Evolutionary conservation across 1,284 basidiomycete species (phyloP).

Genomic region (Quambalaria eucalypti): DNA sequence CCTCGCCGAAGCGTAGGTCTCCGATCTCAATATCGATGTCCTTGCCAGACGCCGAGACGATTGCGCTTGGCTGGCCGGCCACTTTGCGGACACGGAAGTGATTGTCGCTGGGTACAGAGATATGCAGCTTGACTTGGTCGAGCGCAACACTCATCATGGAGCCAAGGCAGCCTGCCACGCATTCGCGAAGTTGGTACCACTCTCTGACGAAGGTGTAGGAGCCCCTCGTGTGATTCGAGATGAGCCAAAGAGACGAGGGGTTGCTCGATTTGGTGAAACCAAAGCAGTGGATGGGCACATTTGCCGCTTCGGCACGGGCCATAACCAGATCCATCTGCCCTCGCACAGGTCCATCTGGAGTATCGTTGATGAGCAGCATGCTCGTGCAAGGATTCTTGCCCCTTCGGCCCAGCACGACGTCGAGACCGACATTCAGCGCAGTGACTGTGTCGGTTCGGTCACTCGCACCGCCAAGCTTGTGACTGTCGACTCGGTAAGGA

Average conservation of each 20-base stretch:
- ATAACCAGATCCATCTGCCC: constrained; percentile 97
- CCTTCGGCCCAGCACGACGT: constrained; percentile 86
- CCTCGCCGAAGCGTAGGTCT: constrained; percentile 52
- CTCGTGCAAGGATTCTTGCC: constrained; percentile 77
- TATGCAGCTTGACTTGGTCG: constrained; percentile 33
- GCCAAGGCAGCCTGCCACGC: constrained; percentile 35
- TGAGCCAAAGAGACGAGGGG: constrained; percentile 93
- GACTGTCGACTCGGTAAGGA: constrained; percentile 31
- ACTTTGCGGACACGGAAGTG: constrained; percentile 37
- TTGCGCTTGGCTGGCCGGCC: constrained; percentile 24
- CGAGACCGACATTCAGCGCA: constrained; percentile 52
- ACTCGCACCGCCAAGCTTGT: constrained; percentile 26
- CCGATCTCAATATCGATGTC: constrained; percentile 92
- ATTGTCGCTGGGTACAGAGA: constrained; percentile 35
- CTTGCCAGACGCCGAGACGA: constrained; percentile 75
- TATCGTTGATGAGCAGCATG: constrained; percentile 85
- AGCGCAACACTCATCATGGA: constrained; percentile 38
- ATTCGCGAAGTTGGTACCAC: constrained; percentile 41
- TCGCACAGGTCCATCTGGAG: constrained; percentile 76
- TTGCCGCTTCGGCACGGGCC: constrained; percentile 87
- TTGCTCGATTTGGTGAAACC: constrained; percentile 94
- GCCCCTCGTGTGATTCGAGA: constrained; percentile 91
- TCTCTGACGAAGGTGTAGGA: constrained; percentile 64
- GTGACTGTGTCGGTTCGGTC: constrained; percentile 36
- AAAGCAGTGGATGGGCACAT: constrained; percentile 88